Base-by-base conservation (phyloP, 2,329 filamentous ascomycete genomes). In the Blastomyces gilchristii region DNA sequence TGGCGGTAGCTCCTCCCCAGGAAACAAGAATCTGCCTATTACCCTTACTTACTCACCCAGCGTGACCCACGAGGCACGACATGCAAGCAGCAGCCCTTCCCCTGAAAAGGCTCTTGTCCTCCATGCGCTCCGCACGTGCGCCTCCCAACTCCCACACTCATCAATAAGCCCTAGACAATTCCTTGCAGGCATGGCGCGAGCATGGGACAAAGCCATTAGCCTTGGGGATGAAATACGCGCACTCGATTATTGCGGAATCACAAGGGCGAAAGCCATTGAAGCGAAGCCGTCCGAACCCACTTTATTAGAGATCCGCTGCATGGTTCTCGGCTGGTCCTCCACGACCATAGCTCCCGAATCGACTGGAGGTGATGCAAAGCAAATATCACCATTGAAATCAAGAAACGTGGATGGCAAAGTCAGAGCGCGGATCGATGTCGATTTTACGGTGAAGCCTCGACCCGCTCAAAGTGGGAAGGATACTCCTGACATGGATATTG, bases 181-280 rank as follows among this genome's bases (percentile, higher is more conserved):
- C 28, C 70, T 80, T n/a, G 67, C 63, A 31, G 75, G 77, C 60
- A 70, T 80, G 22, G 76, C 76, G 9, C 65, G 71, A 53, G 75
- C 76, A n/a, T 80, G 78, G 78, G 71, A 77, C 65, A 70, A 73
- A 50, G 72, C 73, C 2, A 69, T 71, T 54, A 72, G 69, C 4
- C 69, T 79, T 8, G 74, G 78, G 60, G 73, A 78, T 63, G 78
- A 80, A 65, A 71, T 78, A 47, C 75, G 75, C 58, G 73, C 78
- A 67, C 73, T 80, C 16, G 75, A 73, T 65, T 77, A 78, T 65
- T 76, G 74, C 62, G 78, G 78, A 39, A 73, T 79, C n/a, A 78
- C 77, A 12, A 70, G 74, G 31, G 70, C 68, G 9, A 68, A 76
- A 39, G 68, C 68, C 0, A 70, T 75, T 14, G 67, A 70, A 9